Evolutionary conservation across 108 stramenopile species (phyloP).

Genomic region (Pseudonitzschia multiseries): DNA sequence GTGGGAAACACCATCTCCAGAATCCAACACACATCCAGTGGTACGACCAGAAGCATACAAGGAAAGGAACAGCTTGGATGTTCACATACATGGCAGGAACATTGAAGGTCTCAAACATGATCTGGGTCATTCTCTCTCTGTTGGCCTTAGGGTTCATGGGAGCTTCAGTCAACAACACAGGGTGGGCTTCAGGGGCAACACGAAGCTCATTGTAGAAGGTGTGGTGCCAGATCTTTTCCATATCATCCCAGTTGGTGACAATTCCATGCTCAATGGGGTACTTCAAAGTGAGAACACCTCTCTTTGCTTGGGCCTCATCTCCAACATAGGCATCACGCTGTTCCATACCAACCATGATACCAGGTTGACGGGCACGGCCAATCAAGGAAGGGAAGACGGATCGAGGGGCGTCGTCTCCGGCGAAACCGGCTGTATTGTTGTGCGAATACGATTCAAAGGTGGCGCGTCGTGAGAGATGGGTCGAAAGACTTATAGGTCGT

Average conservation of each 20-base stretch:
- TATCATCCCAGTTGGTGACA: slow-evolving; percentile 98
- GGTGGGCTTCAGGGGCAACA: slow-evolving; percentile 97
- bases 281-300: slow-evolving; percentile 98
- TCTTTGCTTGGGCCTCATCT: slow-evolving; percentile 97
- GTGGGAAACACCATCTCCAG: slow-evolving; percentile 94
- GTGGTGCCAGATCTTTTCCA: slow-evolving; percentile 99
- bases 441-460: neutral
- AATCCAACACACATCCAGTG: slow-evolving; percentile 94
- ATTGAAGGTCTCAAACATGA: slow-evolving; percentile 99
- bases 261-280: slow-evolving; percentile 99
- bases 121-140: slow-evolving; percentile 99
- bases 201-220: slow-evolving; percentile 98
- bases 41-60: slow-evolving; percentile 95
- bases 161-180: slow-evolving; percentile 98
- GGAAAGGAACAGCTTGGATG: slow-evolving; percentile 98
- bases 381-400: slow-evolving; percentile 97
- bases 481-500: neutral
- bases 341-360: slow-evolving; percentile 99
- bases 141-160: slow-evolving; percentile 99
- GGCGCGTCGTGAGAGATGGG: neutral
- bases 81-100: slow-evolving; percentile 99
- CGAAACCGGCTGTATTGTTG: slow-evolving; percentile 75
- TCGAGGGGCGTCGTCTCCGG: slow-evolving; percentile 94
- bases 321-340: slow-evolving; percentile 99
- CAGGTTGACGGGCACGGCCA: slow-evolving; percentile 96